Evolutionary conservation across 2,329 filamentous ascomycete species (phyloP).

Genomic region (Pseudocercospora fuligena): DNA sequence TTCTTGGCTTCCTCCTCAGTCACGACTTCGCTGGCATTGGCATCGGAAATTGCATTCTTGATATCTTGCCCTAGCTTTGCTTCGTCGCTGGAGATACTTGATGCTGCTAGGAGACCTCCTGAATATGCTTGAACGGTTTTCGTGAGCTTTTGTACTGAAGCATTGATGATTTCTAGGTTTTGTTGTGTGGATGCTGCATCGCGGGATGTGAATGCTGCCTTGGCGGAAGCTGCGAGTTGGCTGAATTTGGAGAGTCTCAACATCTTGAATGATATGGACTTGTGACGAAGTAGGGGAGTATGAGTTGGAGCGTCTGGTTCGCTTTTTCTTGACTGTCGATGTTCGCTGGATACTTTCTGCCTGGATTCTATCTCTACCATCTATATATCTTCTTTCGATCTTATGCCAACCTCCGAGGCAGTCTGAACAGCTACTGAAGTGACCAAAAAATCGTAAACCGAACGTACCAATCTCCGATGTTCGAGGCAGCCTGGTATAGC

Average conservation of each 20-base stretch:
- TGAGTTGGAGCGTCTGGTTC: background rate
- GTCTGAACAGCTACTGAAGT: background rate
- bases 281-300: background rate
- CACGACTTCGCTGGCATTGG: slow-evolving; percentile 26
- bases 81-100: slow-evolving; percentile 30
- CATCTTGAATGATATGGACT: slow-evolving; percentile 16
- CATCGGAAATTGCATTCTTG: slow-evolving; percentile 31
- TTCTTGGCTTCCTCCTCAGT: slow-evolving; percentile 24
- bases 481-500: background rate
- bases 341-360: too few relatives aligned
- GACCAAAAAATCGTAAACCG: background rate
- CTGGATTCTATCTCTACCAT: background rate
- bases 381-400: background rate
- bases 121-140: slow-evolving; percentile 21
- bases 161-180: slow-evolving; percentile 31
- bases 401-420: background rate
- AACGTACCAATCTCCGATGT: slow-evolving; percentile 2
- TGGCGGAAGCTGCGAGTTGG: slow-evolving; percentile 28
- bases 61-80: slow-evolving; percentile 27
- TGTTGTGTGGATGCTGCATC: slow-evolving; percentile 24
- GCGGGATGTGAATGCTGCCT: slow-evolving; percentile 27
- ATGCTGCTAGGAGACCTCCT: slow-evolving; percentile 32
- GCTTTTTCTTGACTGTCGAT: background rate
- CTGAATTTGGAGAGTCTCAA: slow-evolving; percentile 30
- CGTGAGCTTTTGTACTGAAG: slow-evolving; percentile 26